Conservation (phyloP, 352 stramenopile species). For the Phytophthora chlamydospora region DNA sequence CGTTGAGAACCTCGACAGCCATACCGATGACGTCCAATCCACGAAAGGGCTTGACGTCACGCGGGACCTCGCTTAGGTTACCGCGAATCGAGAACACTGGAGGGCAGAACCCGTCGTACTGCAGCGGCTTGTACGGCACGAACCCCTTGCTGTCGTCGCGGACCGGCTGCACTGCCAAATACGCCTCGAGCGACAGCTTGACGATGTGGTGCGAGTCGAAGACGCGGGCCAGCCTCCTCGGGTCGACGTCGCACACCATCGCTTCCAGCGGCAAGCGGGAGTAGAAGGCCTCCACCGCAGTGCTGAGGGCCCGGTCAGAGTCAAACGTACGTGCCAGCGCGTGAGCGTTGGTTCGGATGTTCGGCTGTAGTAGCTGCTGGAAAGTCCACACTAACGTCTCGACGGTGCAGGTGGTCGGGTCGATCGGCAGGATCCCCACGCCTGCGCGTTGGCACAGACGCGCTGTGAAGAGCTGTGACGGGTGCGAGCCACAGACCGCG, state of each 20-base stretch:
- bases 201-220: slow-evolving; percentile 25
- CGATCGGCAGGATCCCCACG: slow-evolving; percentile 67
- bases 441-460: slow-evolving; percentile 59
- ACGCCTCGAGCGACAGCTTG: slow-evolving; percentile 29
- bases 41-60: slow-evolving; percentile 17
- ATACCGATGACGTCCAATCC: slow-evolving; percentile 20
- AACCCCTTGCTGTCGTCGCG: slow-evolving; percentile 8
- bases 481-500: slow-evolving; percentile 88
- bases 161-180: slow-evolving; percentile 16
- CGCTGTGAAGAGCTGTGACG: slow-evolving; percentile 87
- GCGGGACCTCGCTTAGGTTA: slow-evolving; percentile 9
- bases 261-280: slow-evolving; percentile 62
- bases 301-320: slow-evolving; percentile 63
- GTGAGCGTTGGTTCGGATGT: slow-evolving; percentile 44
- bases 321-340: slow-evolving; percentile 51
- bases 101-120: slow-evolving; percentile 4
- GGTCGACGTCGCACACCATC: slow-evolving; percentile 67
- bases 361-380: slow-evolving; percentile 44
- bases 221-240: slow-evolving; percentile 22
- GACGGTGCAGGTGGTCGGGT: slow-evolving; percentile 61
- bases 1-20: slow-evolving; percentile 15
- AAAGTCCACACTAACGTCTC: slow-evolving; percentile 70
- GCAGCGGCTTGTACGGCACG: slow-evolving; percentile 19
- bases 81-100: slow-evolving; percentile 11
- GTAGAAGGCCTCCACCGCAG: slow-evolving; percentile 78